Evolutionary conservation across 2,329 filamentous ascomycete genomes (phyloP), one percentile per base, ranked within the genome.

Genomic region (Xylaria digitata): DNA sequence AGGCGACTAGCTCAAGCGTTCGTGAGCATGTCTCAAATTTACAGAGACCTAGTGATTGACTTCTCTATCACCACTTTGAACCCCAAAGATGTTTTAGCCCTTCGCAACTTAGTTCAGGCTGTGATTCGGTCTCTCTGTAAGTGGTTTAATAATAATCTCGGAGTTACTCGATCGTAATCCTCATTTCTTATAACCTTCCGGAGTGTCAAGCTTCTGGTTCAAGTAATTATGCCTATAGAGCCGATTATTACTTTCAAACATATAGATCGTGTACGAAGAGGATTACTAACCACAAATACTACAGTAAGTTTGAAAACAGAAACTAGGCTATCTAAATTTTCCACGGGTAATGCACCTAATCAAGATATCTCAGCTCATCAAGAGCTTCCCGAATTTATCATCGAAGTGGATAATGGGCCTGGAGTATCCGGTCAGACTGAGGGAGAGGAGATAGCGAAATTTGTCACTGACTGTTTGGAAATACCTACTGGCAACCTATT

Each of bases 11-110:
- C 83, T 4, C 82, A 81, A 66, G 81, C 82, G 0, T 87, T 87
- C 65, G 85, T 88, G 65, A 82, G 85, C 63, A 78, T 89, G 61
- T 87, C 86, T 15, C 80, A 86, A 67, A 83, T 83, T 1, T 83
- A 86, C 66, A 81, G 86, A 74, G 87, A 89, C 70, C 81, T 89
- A 65, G 80, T 81, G 13, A 81, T 87, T 59, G 86, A 88, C 61
- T 80, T 87, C n/a, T 85, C 86, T 1, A 76, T 88, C 3, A 87
- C 85, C 1, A 80, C 82, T 0, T 85, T 88, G 64, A 77, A 76
- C 11, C 85, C 86, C 1, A 76, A 79, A 11, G 85, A 88, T 71
- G 78, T 87, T 21, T 76, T 78, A 43, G 76, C 79, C 5, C 76
- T 89, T 34, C 82, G 86, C 60, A 88, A 89, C 70, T 76, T 83